phyloP scores from a whole-genome alignment of 345 rosid species.

The Nephelium lappaceum region DNA sequence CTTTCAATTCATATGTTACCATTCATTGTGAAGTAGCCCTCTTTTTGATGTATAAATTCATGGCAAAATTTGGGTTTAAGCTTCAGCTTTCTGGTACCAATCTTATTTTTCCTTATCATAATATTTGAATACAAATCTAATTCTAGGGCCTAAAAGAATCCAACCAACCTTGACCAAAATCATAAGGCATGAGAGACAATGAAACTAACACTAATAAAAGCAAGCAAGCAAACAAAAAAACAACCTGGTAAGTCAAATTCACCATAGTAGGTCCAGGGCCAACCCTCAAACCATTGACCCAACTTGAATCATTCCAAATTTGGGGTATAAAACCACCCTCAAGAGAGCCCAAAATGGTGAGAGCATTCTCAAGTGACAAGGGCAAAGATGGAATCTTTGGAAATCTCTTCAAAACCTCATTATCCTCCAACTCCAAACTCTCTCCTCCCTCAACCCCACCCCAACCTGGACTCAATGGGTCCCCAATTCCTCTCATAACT shows the following conservation, averaged over 20 bases:
- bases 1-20: too few relatives aligned
- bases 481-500: slow-evolving; percentile 91
- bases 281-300: slow-evolving; percentile 42
- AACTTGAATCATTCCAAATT: slow-evolving; percentile 58
- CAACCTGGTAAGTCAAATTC: slow-evolving; percentile 85
- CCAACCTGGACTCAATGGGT: slow-evolving; percentile 95
- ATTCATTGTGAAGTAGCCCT: too few relatives aligned
- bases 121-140: neutral
- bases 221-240: slow-evolving; percentile 12
- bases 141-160: slow-evolving; percentile 2
- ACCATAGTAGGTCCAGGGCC: slow-evolving; percentile 74
- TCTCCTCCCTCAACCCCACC: slow-evolving; percentile 77
- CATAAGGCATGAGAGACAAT: too few relatives aligned
- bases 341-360: slow-evolving; percentile 61
- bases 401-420: slow-evolving; percentile 55
- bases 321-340: slow-evolving; percentile 57
- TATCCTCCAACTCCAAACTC: slow-evolving; percentile 57
- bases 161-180: neutral
- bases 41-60: too few relatives aligned
- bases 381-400: slow-evolving; percentile 86
- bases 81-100: neutral
- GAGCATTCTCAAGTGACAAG: slow-evolving; percentile 67
- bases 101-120: neutral
- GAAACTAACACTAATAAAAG: too few relatives aligned
- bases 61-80: too few relatives aligned